Percentiles rank a stretch among this genome's conserved stretches.
phyloP scores from a whole-genome alignment of 495 filamentous ascomycete genomes.

The Hypoxylon subgilvum region DNA sequence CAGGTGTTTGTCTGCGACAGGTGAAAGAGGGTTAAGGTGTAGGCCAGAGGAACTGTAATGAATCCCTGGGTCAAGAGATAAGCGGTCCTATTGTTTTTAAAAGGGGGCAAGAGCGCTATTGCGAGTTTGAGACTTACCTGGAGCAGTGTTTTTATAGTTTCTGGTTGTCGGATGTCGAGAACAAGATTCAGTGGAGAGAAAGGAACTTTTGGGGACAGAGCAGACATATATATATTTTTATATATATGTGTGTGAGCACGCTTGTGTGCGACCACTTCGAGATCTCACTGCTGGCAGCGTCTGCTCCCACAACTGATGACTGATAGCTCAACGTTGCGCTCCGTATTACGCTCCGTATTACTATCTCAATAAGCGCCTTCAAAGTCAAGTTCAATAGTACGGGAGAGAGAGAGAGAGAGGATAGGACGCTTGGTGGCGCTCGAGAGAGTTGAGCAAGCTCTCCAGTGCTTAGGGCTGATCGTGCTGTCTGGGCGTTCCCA shows the following conservation, averaged over 20 bases:
- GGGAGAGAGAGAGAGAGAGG: background rate
- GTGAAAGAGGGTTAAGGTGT: slow-evolving; percentile 31
- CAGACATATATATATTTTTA: background rate
- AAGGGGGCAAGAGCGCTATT: slow-evolving; percentile 4
- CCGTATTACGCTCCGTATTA: no score
- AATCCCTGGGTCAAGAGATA: slow-evolving; percentile 14
- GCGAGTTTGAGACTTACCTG: slow-evolving; percentile 14
- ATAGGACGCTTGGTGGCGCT: background rate
- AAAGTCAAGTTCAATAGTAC: background rate
- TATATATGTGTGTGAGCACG: background rate
- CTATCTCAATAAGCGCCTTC: background rate
- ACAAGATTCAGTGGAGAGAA: slow-evolving; percentile 10
- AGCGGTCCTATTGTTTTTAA: no score
- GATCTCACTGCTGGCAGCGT: no score
- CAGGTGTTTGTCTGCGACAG: no score
- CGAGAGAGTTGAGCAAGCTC: background rate
- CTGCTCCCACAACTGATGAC: no score
- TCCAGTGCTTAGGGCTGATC: background rate
- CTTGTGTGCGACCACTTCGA: no score
- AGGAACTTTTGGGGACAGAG: background rate
- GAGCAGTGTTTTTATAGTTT: slow-evolving; percentile 14
- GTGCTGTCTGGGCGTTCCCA: background rate
- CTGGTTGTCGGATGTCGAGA: background rate
- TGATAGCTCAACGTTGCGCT: no score
- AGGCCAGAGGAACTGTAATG: slow-evolving; percentile 3